Percentiles rank a stretch among this genome's conserved stretches.
These are phyloP conservation scores for Xylaria grammica DNA, from an alignment of 495 filamentous ascomycete genomes.

Conservation along the genomic window DNA sequence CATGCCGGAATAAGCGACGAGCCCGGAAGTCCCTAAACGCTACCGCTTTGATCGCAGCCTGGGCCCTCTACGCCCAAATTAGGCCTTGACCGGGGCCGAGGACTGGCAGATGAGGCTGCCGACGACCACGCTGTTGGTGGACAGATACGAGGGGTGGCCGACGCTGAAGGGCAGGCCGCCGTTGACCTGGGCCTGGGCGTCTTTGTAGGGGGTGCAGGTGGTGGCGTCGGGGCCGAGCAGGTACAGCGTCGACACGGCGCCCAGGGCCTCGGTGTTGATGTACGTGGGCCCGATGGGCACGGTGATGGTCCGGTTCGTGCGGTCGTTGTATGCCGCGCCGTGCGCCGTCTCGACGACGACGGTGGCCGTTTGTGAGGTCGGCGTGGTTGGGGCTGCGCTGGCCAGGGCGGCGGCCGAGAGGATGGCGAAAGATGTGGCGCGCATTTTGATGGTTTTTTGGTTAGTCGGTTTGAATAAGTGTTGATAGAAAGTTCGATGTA, in stretches of 20 bases:
- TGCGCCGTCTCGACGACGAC: constrained; percentile 5
- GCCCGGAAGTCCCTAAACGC: too few species aligned
- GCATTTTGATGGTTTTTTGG: constrained; percentile 9
- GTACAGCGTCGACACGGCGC: constrained; percentile 7
- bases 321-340: constrained; percentile 4
- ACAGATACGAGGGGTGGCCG: constrained; percentile 1
- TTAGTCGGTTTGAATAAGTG: too few species aligned
- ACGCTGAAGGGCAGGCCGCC: constrained; percentile 5
- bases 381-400: not conserved
- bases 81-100: not conserved
- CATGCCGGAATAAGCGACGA: too few species aligned
- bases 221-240: not conserved
- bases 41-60: too few species aligned
- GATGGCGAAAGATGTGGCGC: not conserved
- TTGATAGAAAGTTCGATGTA: not conserved
- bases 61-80: too few species aligned
- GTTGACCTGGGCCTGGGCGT: not conserved
- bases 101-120: not conserved
- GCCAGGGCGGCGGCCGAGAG: not conserved
- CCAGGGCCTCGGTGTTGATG: not conserved
- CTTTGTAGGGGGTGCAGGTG: constrained; percentile 11
- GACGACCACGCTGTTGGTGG: constrained; percentile 5
- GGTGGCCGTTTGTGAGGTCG: not conserved
- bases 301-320: constrained; percentile 1
- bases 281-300: constrained; percentile 1